Base-by-base conservation (phyloP, 78 protist species). In the Diacronema lutheri region DNA sequence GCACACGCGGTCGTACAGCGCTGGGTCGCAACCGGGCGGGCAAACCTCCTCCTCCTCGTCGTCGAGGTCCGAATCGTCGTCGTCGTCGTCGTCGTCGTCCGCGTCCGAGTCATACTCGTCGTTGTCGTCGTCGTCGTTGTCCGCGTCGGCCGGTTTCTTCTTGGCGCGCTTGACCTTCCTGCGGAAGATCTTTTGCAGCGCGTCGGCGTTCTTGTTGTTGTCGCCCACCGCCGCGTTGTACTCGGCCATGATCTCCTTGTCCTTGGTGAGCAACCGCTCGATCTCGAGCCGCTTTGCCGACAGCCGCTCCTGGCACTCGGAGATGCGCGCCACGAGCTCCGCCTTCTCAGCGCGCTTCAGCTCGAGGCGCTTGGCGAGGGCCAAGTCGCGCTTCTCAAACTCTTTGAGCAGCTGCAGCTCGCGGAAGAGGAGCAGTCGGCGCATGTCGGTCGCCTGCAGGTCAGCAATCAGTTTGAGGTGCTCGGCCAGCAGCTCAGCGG, bases 401-500 rank as follows among this genome's bases (percentile, higher is more conserved):
- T 89, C 90, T 69, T 86, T 85, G 31, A 92, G 89, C n/a, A 92
- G 83, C n/a, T 13, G 35, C 38, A 87, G 81, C 90, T 92, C 94
- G 60, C 61, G 61, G 83, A 56, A 85, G 38, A 93, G 85, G 25
- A 90, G 38, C 20, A 93, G 61, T 80, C 81, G 41, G 37, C 84
- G 82, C 77, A 90, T 29, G 81, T 90, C 92, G 0, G 91, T 80
- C 69, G 78, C 65, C 82, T 88, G 86, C 29, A 93, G 89, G 61
- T 90, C 95, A 0, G 78, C 90, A 62, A 82, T 92, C 25, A 90
- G 84, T 61, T 81, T 44, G 69, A 93, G 69, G 69, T 80, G 61
- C 68, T 87, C 93, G 12, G 6, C 16, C 19, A 83, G 55, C 23
- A 93, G 89, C 62, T 72, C 86, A 25, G 41, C 76, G 25, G 88